These are phyloP conservation scores for Juglanconis sp. DNA, from an alignment of 2,329 filamentous ascomycete genomes.

Conservation along the genomic window DNA sequence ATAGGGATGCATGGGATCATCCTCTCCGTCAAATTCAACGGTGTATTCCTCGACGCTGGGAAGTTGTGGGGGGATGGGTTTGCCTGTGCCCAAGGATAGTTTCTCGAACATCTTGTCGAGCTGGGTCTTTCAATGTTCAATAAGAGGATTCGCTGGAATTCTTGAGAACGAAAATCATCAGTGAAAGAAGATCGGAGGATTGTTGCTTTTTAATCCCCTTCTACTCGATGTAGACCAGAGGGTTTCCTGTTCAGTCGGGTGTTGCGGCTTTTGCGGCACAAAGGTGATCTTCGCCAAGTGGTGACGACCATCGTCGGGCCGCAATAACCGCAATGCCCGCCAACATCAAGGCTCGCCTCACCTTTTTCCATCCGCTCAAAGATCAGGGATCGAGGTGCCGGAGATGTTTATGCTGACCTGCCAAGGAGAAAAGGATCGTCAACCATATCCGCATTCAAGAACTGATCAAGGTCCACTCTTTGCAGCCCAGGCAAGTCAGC, in stretches of 20 bases:
- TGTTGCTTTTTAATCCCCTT: too few species aligned
- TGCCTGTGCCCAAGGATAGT: slow-evolving; percentile 43
- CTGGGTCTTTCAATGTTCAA: too few species aligned
- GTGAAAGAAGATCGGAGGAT: too few species aligned
- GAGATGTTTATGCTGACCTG: neutral
- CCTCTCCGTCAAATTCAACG: slow-evolving; percentile 50
- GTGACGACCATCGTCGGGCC: neutral
- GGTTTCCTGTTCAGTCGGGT: neutral
- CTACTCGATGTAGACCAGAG: too few species aligned
- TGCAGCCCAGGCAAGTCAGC: slow-evolving; percentile 42
- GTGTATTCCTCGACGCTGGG: slow-evolving; percentile 59
- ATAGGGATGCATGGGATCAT: slow-evolving; percentile 49
- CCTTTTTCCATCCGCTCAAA: too few species aligned
- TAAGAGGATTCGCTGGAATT: neutral
- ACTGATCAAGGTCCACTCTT: slow-evolving; percentile 41
- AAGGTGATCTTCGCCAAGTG: neutral
- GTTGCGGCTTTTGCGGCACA: neutral
- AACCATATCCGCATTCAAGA: slow-evolving; percentile 19
- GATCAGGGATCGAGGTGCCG: too few species aligned
- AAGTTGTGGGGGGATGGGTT: slow-evolving; percentile 52
- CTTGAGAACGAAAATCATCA: neutral
- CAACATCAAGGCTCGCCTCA: neutral
- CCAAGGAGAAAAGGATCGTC: slow-evolving; percentile 5
- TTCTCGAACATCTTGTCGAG: neutral
- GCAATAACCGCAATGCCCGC: slow-evolving; percentile 12